Base-by-base conservation (phyloP, 169 alveolate species). In the Toxoplasma gondii region DNA sequence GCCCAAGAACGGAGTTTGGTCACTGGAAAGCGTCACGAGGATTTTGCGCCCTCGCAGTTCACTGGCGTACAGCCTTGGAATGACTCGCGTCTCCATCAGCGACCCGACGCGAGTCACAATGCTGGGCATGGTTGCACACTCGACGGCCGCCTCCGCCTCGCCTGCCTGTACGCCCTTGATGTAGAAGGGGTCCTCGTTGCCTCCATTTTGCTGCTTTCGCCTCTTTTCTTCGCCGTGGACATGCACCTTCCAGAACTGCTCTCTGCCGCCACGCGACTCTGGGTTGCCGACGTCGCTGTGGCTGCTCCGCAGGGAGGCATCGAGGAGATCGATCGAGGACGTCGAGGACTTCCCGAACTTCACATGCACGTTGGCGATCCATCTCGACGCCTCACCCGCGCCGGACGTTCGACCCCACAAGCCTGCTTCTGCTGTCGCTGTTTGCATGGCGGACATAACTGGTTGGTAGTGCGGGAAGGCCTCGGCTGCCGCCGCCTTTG, bases 371-470 rank as follows among this genome's bases (percentile, higher is more conserved):
- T 82, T 19, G 17, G 67, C 90, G 64, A 82, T 82, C 90, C 90
- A 82, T 24, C 17, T 19, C 24, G 90, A 41, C 64, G 31, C 41
- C 64, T 41, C 64, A 7, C 69, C 64, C 24, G 90, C 90, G 39
- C 90, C 90, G 19, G 90, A 9, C 67, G 90, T 24, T 36, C 90
- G 90, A 41, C 90, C 90, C 90, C 90, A 82, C 53, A 82, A 31
- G 24, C 64, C 64, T 7, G 90, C 90, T 17, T 38, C 90, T 9
- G 54, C 12, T 19, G n/a, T 39, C 53, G 90, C 90, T 0, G 41
- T 82, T 41, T 43, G 69, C 53, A 43, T 41, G 17, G 90, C 90
- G 41, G 90, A 19, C 69, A 82, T 0, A 22, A 27, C 53, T 17
- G 41, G 69, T 22, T 82, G 90, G 34, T 43, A 27, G 24, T 43